Evolutionary conservation across 768 basidiomycete species (phyloP), one percentile per base, ranked within the genome.

Genomic region (Coprinopsis strossmayeri): DNA sequence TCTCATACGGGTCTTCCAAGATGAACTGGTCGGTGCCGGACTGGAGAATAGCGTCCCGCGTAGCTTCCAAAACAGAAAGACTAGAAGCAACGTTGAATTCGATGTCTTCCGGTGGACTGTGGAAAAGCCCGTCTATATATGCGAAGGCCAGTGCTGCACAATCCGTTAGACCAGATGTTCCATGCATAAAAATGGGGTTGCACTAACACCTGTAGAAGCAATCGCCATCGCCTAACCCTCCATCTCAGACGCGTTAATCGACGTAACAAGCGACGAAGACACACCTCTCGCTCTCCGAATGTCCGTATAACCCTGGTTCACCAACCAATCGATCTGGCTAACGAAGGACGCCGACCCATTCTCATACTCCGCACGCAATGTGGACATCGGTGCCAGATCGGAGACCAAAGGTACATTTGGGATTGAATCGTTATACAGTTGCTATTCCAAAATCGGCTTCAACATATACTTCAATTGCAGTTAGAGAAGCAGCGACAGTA

Each of bases 151-250:
- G 72, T 10, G 91, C 91, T 91, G 62, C 15, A 53, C 44, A 50
- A 1, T 10, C 34, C 5, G 41, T 48, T 51, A 34, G 30, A 25
- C 42, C 25, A 49, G 41, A 26, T 55, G 13, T 5, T 15, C 10
- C 25, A 4, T 12, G 7, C n/a, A 5, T n/a, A 5, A 20, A 10
- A 15, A 11, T 17, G 7, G 23, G 38, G 42, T 43, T 41, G 27
- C 15, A 61, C 67, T 73, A 61, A 89, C 89, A 84, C 74, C 92
- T 75, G 63, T 94, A 96, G 64, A 94, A 95, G 61, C 93, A 95
- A 62, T 89, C 88, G 0, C 93, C 91, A 56, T 89, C 92, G 24
- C 92, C 90, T 81, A n/a, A 3, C 41, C 7, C 12, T 21, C 12
- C 24, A 24, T 43, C 7, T 48, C n/a, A n/a, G 28, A 21, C 38